Conservation (phyloP, 257 asterid species). For the Echium plantagineum region DNA sequence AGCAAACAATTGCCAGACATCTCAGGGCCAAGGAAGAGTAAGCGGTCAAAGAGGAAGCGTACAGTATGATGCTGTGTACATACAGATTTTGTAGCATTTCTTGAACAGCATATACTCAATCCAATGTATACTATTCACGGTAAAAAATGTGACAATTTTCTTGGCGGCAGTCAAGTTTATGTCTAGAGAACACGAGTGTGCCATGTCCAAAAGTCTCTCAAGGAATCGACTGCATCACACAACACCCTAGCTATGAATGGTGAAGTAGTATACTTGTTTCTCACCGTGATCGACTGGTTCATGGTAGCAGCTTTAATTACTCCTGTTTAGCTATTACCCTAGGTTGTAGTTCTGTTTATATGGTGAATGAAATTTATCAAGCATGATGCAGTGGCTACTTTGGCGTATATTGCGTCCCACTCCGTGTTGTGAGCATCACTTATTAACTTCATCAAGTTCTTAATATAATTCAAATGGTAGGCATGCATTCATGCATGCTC, state of each 20-base stretch:
- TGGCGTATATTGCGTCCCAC: no score
- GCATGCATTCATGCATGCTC: no score
- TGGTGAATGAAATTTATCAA: background rate
- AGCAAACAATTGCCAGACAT: constrained; percentile 42
- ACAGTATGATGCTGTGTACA: constrained; percentile 42
- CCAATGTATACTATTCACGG: constrained; percentile 20
- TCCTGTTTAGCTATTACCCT: background rate
- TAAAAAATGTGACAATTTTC: constrained; percentile 43
- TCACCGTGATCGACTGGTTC: background rate
- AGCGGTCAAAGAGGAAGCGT: constrained; percentile 82
- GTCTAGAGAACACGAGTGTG: background rate
- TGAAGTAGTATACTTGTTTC: background rate
- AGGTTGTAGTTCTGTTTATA: background rate
- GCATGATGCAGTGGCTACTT: background rate
- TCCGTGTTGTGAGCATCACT: no score
- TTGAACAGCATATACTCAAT: constrained; percentile 36
- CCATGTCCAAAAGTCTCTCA: background rate
- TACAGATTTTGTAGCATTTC: constrained; percentile 27
- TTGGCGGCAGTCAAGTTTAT: constrained; percentile 19
- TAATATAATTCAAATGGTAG: no score
- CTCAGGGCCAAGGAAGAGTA: constrained; percentile 68
- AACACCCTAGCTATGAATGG: background rate
- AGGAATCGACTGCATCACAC: background rate
- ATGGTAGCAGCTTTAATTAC: background rate
- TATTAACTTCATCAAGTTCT: no score